Conservation (phyloP, 352 stramenopile genomes). For the Pythium apleroticum region DNA sequence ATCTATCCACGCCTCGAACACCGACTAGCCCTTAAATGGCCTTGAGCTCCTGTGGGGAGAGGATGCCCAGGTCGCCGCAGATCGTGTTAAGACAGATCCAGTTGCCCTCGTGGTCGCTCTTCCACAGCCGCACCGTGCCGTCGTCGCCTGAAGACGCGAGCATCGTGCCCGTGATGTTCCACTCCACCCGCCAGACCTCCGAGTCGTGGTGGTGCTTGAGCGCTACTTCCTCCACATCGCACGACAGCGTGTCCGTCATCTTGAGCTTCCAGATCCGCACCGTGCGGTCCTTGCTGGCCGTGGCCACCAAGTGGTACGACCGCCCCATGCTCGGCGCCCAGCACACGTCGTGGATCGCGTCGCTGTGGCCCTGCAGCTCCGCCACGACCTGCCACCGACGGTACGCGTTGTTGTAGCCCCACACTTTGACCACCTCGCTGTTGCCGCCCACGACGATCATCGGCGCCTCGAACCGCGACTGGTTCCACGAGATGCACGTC, state of each 20-base stretch:
- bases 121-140: constrained; percentile 95
- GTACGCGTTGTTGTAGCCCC: constrained; percentile 89
- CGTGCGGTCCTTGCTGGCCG: constrained; percentile 90
- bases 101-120: constrained; percentile 90
- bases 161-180: constrained; percentile 97
- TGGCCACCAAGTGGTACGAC: constrained; percentile 93
- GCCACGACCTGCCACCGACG: constrained; percentile 85
- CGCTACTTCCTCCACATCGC: constrained; percentile 70
- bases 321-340: constrained; percentile 96
- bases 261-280: constrained; percentile 85
- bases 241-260: constrained; percentile 70
- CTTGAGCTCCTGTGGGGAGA: constrained; percentile 32
- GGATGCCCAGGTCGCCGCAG: constrained; percentile 62
- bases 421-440: constrained; percentile 87
- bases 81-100: constrained; percentile 92
- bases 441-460: constrained; percentile 94
- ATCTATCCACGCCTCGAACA: constrained; percentile 4
- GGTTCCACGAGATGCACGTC: constrained; percentile 94
- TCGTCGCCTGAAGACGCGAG: constrained; percentile 93
- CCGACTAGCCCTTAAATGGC: constrained; percentile 10
- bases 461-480: constrained; percentile 92
- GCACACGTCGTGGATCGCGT: constrained; percentile 93
- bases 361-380: constrained; percentile 80
- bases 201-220: constrained; percentile 84
- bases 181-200: constrained; percentile 95